Conservation (phyloP, 257 asterid species). For the Paraleonurus japonicus region DNA sequence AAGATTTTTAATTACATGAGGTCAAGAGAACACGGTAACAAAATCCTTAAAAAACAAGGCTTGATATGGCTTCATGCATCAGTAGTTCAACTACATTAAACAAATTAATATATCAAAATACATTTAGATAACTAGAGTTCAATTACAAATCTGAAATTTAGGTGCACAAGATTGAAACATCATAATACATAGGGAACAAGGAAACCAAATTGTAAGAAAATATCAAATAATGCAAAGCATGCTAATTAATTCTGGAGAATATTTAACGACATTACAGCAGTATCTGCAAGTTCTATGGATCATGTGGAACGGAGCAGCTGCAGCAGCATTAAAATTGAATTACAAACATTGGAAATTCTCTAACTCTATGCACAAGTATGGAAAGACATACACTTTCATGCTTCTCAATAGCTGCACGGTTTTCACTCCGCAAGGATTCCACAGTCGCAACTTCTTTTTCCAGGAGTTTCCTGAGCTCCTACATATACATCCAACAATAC, state of each 20-base stretch:
- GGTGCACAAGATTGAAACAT: neutral
- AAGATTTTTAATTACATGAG: neutral
- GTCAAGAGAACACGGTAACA: neutral
- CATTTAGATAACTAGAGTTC: neutral
- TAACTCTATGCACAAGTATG: slow-evolving; percentile 16
- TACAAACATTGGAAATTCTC: neutral
- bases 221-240: slow-evolving; percentile 15
- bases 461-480: slow-evolving; percentile 91
- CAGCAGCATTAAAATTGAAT: neutral
- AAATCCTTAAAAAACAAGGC: neutral
- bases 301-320: neutral
- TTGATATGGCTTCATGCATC: slow-evolving; percentile 6
- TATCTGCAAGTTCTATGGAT: neutral
- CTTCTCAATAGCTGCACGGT: slow-evolving; percentile 57
- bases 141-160: neutral
- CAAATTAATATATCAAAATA: neutral
- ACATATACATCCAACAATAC: slow-evolving; percentile 26
- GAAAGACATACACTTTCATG: slow-evolving; percentile 69
- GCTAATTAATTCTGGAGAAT: neutral
- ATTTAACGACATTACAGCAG: neutral
- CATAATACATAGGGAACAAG: neutral
- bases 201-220: neutral
- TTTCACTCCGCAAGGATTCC: slow-evolving; percentile 62
- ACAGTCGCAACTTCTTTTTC: slow-evolving; percentile 71
- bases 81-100: neutral